Evolutionary conservation across 208 protist genomes (phyloP).

Genomic region (Novymonas esmeraldas): DNA sequence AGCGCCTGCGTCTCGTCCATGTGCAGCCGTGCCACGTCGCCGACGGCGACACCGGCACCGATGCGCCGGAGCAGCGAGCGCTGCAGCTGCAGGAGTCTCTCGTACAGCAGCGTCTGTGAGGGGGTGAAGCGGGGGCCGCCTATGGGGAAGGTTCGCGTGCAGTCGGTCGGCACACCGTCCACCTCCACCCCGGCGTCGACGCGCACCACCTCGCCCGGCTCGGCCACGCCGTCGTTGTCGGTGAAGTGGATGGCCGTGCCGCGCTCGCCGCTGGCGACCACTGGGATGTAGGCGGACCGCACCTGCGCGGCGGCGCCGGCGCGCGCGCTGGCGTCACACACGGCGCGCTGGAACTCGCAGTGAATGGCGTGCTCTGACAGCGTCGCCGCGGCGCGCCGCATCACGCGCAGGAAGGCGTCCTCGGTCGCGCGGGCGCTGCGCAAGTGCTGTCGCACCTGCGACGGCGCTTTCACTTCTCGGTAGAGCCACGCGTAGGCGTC

Average conservation of each 20-base stretch:
- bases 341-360: constrained; percentile 28
- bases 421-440: constrained; percentile 47
- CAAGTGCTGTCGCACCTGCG: constrained; percentile 45
- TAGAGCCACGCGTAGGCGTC: constrained; percentile 23
- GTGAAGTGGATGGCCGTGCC: constrained; percentile 64
- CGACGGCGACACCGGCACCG: constrained; percentile 22
- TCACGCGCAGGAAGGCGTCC: constrained; percentile 38
- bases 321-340: constrained; percentile 23
- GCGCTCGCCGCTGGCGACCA: constrained; percentile 45
- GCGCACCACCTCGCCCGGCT: constrained; percentile 33
- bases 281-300: constrained; percentile 47
- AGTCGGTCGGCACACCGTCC: constrained; percentile 58
- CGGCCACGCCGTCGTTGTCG: constrained; percentile 30
- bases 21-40: constrained; percentile 34
- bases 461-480: constrained; percentile 33
- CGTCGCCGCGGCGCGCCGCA: constrained; percentile 23
- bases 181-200: constrained; percentile 60
- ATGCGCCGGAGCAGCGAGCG: constrained; percentile 38
- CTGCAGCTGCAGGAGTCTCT: constrained; percentile 45
- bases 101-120: constrained; percentile 30
- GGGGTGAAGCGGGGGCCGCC: constrained; percentile 12
- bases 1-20: constrained; percentile 30
- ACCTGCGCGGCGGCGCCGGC: constrained; percentile 25
- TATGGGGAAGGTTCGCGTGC: constrained; percentile 63
- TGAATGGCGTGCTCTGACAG: constrained; percentile 37